A percentile compares a stretch with the other conserved stretches of the same genome.
Evolutionary conservation across 2,329 filamentous ascomycete genomes (phyloP).

Genomic region (Thielaviopsis ethacetica): DNA sequence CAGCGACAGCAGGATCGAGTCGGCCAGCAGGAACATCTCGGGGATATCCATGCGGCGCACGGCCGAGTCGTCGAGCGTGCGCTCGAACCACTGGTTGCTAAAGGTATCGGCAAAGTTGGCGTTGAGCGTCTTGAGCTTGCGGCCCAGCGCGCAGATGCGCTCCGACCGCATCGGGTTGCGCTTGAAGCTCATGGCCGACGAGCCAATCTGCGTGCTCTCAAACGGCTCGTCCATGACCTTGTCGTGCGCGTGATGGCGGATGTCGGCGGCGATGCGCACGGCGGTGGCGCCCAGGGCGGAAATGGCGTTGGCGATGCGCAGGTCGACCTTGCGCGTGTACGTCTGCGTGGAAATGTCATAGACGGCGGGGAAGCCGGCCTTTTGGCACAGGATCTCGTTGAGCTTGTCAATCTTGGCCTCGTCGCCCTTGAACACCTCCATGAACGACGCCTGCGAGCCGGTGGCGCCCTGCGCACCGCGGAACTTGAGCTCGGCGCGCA

Average conservation of each 20-base stretch:
- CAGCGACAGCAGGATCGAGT: constrained; percentile 48
- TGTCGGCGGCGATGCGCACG: constrained; percentile 52
- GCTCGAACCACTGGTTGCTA: constrained; percentile 30
- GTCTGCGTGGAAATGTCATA: constrained; percentile 48
- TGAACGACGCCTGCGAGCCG: constrained; percentile 48
- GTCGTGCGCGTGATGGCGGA: constrained; percentile 54
- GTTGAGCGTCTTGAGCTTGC: constrained; percentile 27
- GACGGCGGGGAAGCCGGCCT: constrained; percentile 33
- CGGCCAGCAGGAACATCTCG: constrained; percentile 50
- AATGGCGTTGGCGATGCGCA: constrained; percentile 61
- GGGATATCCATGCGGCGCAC: constrained; percentile 48
- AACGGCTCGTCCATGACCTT: constrained; percentile 64
- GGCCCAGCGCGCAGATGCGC: constrained; percentile 28
- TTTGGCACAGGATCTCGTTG: constrained; percentile 38
- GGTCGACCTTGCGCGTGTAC: constrained; percentile 61
- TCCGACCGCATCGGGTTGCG: constrained; percentile 33
- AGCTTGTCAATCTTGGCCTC: constrained; percentile 33
- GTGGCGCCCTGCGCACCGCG: constrained; percentile 50
- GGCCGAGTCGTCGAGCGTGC: constrained; percentile 61
- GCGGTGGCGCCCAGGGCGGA: constrained; percentile 64
- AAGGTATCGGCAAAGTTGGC: constrained; percentile 20
- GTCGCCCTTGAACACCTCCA: constrained; percentile 31
- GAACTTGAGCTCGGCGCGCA: constrained; percentile 53
- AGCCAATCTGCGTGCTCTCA: constrained; percentile 63
- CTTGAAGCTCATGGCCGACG: constrained; percentile 39